A percentile compares a stretch with the other conserved stretches of the same genome.
Conservation (phyloP, 148 eudicot species). For the Rhododendron vialii region DNA sequence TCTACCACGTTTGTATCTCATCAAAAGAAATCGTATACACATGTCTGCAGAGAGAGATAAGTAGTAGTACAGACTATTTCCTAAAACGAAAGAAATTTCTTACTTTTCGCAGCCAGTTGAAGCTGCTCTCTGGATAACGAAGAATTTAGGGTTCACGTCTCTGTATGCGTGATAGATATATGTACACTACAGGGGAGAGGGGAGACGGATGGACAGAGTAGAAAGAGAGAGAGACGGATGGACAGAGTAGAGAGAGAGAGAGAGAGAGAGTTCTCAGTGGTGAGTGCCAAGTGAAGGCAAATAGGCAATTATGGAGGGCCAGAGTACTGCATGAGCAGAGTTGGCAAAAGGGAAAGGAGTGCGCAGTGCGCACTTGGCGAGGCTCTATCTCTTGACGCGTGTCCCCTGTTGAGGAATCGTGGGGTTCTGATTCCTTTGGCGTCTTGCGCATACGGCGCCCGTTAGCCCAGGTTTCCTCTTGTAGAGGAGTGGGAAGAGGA, state of each 20-base stretch:
- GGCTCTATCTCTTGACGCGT: not conserved
- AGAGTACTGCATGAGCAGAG: not conserved
- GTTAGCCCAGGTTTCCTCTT: not conserved
- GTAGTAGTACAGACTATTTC: not conserved
- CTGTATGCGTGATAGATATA: not conserved
- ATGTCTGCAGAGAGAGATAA: not conserved
- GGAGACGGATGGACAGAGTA: not conserved
- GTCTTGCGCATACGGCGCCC: not conserved
- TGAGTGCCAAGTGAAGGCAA: not conserved
- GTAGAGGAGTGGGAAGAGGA: not conserved
- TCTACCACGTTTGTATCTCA: not conserved
- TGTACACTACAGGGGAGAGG: too few species aligned
- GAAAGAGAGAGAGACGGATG: not conserved
- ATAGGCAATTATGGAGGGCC: not conserved
- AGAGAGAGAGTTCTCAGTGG: not conserved
- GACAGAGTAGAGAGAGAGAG: too few species aligned
- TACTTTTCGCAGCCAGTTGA: not conserved
- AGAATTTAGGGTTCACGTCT: not conserved
- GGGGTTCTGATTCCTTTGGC: not conserved
- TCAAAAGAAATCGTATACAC: not conserved
- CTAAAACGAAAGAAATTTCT: not conserved
- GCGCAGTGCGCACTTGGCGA: not conserved
- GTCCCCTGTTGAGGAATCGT: not conserved
- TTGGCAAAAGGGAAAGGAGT: not conserved
- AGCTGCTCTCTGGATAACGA: not conserved